Conservation (phyloP, 164 flowering plant species). For the Aristolochia fimbriata region DNA sequence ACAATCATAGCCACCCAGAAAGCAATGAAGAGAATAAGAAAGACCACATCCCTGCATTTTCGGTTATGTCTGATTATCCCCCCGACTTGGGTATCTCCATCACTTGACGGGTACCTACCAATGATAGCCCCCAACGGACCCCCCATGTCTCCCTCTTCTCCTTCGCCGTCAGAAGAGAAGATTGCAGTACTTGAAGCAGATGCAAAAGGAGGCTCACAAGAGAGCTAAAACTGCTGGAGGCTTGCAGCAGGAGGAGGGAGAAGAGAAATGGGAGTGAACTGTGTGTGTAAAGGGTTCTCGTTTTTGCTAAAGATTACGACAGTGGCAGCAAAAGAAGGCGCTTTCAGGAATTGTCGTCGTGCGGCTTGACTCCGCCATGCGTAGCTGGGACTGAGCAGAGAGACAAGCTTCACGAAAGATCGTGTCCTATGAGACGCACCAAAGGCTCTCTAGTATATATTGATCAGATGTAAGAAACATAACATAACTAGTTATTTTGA, state of each 20-base stretch:
- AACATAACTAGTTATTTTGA: no score
- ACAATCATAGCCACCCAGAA: constrained; percentile 97
- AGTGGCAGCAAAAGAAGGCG: no score
- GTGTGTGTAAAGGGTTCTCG: background rate
- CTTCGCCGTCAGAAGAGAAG: background rate
- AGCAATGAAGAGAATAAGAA: constrained; percentile 71
- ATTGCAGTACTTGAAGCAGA: constrained; percentile 6
- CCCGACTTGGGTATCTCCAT: constrained; percentile 35
- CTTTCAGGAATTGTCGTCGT: no score
- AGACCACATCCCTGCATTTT: constrained; percentile 84
- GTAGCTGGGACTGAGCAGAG: no score
- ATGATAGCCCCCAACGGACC: constrained; percentile 73
- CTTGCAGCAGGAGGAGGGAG: background rate
- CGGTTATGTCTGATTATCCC: constrained; percentile 80
- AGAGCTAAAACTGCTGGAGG: no score
- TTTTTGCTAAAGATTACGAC: background rate
- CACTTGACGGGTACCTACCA: constrained; percentile 67
- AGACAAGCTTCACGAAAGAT: no score
- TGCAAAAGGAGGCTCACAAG: background rate
- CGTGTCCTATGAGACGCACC: no score
- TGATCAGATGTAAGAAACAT: no score
- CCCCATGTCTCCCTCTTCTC: constrained; percentile 21
- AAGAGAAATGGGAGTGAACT: background rate
- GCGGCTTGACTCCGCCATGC: no score
- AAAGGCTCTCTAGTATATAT: no score